phyloP scores from a whole-genome alignment of 2,329 filamentous ascomycete species.

The Aspergillus sp. region DNA sequence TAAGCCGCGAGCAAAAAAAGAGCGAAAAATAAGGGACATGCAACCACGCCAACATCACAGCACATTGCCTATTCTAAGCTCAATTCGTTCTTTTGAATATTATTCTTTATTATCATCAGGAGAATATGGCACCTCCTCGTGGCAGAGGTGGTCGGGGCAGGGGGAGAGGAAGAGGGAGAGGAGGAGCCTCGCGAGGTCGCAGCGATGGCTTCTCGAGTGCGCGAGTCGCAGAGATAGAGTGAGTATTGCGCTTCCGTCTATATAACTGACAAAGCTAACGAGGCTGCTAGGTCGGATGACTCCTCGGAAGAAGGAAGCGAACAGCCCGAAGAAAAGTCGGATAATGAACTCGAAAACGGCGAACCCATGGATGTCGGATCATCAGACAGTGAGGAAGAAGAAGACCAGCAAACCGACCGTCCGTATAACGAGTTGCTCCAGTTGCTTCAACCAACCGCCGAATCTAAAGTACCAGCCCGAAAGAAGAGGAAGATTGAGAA shows the following conservation, averaged over 20 bases:
- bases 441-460: conserved; percentile 42
- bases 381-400: conserved; percentile 35
- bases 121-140: conserved; percentile 25
- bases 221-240: conserved; percentile 34
- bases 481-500: conserved; percentile 49
- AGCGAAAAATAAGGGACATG: neutral
- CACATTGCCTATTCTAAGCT: neutral
- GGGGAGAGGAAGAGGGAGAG: conserved; percentile 26
- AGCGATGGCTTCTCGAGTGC: conserved; percentile 31
- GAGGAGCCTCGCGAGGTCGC: conserved; percentile 24
- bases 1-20: conserved; percentile 21
- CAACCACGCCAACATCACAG: neutral
- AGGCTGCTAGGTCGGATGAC: conserved; percentile 19
- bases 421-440: conserved; percentile 54
- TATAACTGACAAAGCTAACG: conserved; percentile 7
- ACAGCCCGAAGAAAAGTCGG: conserved; percentile 36
- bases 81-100: neutral
- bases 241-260: conserved; percentile 9
- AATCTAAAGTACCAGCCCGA: conserved; percentile 39
- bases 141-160: conserved; percentile 19
- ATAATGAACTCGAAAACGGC: conserved; percentile 39
- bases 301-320: conserved; percentile 20
- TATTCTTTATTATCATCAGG: neutral
- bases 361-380: conserved; percentile 27
- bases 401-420: conserved; percentile 32